Conservation (phyloP, 1,284 basidiomycete species). For the Cryptococcus sp. region DNA sequence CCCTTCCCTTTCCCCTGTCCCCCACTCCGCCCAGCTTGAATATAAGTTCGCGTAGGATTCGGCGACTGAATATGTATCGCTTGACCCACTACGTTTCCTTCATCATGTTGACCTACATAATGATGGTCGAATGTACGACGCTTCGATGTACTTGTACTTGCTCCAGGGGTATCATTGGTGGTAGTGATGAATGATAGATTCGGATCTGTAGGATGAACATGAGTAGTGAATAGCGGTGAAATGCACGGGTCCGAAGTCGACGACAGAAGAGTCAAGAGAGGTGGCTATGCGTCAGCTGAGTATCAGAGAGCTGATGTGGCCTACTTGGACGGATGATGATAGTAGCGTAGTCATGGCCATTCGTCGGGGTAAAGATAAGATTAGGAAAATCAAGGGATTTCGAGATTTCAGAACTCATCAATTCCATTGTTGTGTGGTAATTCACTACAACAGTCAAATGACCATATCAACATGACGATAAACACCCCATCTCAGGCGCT, state of each 20-base stretch:
- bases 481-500: slow-evolving; percentile 8
- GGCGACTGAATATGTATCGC: slow-evolving; percentile 81
- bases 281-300: slow-evolving; percentile 49
- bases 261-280: slow-evolving; percentile 69
- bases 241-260: slow-evolving; percentile 62
- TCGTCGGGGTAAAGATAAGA: not conserved
- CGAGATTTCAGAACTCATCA: not conserved
- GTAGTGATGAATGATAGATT: slow-evolving; percentile 65
- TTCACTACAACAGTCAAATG: too few species aligned
- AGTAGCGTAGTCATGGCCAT: slow-evolving; percentile 18
- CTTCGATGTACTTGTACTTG: not conserved
- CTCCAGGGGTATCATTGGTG: slow-evolving; percentile 16
- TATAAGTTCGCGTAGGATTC: slow-evolving; percentile 62
- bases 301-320: not conserved
- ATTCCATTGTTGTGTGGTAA: too few species aligned
- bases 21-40: slow-evolving; percentile 54
- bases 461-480: too few species aligned
- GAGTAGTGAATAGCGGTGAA: slow-evolving; percentile 58
- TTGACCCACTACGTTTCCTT: slow-evolving; percentile 46
- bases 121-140: not conserved
- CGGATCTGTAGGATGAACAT: slow-evolving; percentile 56
- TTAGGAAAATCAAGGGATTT: not conserved
- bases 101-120: slow-evolving; percentile 18
- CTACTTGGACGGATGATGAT: slow-evolving; percentile 24
- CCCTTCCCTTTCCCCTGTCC: not conserved